Base-by-base conservation (phyloP, 148 eudicot species). In the Vaccinium darrowii region DNA sequence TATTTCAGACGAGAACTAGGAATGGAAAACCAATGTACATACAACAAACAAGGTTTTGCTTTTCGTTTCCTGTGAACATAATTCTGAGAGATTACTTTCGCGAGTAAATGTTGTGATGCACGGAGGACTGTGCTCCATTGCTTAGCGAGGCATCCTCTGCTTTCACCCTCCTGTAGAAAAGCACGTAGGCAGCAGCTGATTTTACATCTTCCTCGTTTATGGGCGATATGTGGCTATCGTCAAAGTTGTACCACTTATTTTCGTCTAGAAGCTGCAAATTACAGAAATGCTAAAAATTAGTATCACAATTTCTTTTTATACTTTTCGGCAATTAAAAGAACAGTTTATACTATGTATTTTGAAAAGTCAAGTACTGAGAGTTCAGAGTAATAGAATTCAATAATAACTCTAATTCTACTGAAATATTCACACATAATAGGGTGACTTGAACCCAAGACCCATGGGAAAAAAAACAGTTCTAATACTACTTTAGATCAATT, bases 241-340 rank as follows among this genome's bases (percentile, higher is more conserved):
- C 99, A 15, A 96, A 94, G 88, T 90, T 93, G 90, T 92, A 96
- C 99, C 98, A 93, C 85, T 88, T 88, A 88, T 92, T 93, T 87
- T 94, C 98, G 50, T 93, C 97, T 80, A 92, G 71, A 72, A 92
- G 92, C 99, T 96, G 95, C 90, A 87, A 11, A 51, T 13, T 43
- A 81, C 51, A 84, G 75, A 81, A 51, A 76, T 3, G 18, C 43
- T 27, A 78, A 12, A 53, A 51, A 25, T 67, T 47, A 78, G 27
- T 71, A 65, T 71, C 73, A 79, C 18, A 69, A n/a, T 33, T 14
- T 53, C 71, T 65, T 69, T 69, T 27, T 13, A 12, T 69, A 27
- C 43, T 69, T 69, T 69, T 69, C 7, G 8, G 74, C 74, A 27
- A 23, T 23, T 3, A 23, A 25, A 67, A 30, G 39, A 13, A 30